These are phyloP conservation scores for Globisporangium nagaii DNA, from an alignment of 352 stramenopile species.

Conservation along the genomic window DNA sequence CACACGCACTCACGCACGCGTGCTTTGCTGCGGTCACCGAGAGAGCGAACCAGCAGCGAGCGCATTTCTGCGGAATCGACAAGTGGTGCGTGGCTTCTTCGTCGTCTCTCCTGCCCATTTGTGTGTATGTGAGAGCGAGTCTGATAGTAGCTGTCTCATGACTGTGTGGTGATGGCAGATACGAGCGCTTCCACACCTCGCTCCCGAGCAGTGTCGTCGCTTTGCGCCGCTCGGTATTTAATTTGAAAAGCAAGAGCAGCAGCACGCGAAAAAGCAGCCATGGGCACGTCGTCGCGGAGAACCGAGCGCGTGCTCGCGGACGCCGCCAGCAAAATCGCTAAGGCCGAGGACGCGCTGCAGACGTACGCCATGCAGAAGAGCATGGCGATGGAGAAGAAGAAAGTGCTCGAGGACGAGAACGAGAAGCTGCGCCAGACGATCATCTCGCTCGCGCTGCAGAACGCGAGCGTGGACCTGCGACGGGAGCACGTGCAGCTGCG, in stretches of 20 bases:
- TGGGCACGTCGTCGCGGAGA: conserved; percentile 43
- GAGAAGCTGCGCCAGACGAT: conserved; percentile 77
- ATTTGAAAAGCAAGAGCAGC: conserved; percentile 1
- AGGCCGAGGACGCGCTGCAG: conserved; percentile 56
- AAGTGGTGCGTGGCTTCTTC: too few relatives aligned
- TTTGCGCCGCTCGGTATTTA: too few relatives aligned
- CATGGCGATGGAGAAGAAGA: conserved; percentile 61
- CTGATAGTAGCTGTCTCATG: too few relatives aligned
- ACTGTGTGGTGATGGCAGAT: too few relatives aligned
- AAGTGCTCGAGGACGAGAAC: conserved; percentile 73
- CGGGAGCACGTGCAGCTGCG: conserved; percentile 79
- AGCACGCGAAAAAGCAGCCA: conserved; percentile 12
- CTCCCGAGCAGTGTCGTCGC: too few relatives aligned
- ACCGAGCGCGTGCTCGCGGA: conserved; percentile 69
- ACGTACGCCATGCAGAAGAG: conserved; percentile 47
- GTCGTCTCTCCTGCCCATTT: too few relatives aligned
- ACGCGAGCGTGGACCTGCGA: conserved; percentile 71
- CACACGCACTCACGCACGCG: too few relatives aligned
- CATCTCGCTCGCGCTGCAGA: conserved; percentile 65
- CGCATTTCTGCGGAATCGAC: too few relatives aligned
- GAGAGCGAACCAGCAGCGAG: too few relatives aligned
- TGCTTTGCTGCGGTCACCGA: too few relatives aligned
- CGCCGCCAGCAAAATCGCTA: conserved; percentile 63
- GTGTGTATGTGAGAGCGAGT: too few relatives aligned
- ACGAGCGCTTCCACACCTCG: too few relatives aligned